Evolutionary conservation across 2,329 filamentous ascomycete genomes (phyloP).

Genomic region (Aspergillus fructus): DNA sequence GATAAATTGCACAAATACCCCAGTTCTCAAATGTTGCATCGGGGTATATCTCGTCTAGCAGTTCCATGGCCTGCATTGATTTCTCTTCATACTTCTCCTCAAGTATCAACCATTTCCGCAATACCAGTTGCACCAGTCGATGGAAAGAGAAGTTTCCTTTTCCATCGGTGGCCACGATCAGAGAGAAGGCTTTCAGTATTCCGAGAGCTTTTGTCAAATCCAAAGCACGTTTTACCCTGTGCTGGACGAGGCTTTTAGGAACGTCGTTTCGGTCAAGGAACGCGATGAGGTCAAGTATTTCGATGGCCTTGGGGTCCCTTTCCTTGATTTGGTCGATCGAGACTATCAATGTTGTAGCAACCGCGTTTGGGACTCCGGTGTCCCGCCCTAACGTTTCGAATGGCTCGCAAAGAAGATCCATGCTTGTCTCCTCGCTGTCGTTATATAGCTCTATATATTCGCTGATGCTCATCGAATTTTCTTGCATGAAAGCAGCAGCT

Average conservation of each 20-base stretch:
- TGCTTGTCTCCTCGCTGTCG: slow-evolving; percentile 14
- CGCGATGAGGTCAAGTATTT: slow-evolving; percentile 10
- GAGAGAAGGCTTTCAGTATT: slow-evolving; percentile 14
- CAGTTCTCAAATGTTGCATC: slow-evolving; percentile 11
- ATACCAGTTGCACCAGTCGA: slow-evolving; percentile 12
- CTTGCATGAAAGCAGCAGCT: slow-evolving; percentile 15
- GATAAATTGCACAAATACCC: slow-evolving; percentile 9
- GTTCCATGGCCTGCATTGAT: slow-evolving; percentile 12
- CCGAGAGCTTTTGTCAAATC: slow-evolving; percentile 12
- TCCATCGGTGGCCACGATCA: slow-evolving; percentile 4
- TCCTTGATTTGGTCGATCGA: slow-evolving; percentile 15
- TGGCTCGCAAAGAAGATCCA: slow-evolving; percentile 14
- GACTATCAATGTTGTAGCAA: slow-evolving; percentile 14
- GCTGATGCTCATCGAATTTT: slow-evolving; percentile 9
- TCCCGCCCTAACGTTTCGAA: slow-evolving; percentile 15
- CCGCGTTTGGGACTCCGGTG: slow-evolving; percentile 10
- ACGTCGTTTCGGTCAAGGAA: slow-evolving; percentile 13
- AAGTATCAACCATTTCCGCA: slow-evolving; percentile 16
- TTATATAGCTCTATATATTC: slow-evolving; percentile 18
- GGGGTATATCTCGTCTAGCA: slow-evolving; percentile 9
- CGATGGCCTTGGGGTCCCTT: slow-evolving; percentile 6
- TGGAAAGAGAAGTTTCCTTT: slow-evolving; percentile 12
- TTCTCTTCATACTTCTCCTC: slow-evolving; percentile 7
- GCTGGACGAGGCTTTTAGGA: slow-evolving; percentile 9
- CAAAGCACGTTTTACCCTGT: not conserved